phyloP scores from a whole-genome alignment of 345 rosid species.

The Gossypium arboreum region DNA sequence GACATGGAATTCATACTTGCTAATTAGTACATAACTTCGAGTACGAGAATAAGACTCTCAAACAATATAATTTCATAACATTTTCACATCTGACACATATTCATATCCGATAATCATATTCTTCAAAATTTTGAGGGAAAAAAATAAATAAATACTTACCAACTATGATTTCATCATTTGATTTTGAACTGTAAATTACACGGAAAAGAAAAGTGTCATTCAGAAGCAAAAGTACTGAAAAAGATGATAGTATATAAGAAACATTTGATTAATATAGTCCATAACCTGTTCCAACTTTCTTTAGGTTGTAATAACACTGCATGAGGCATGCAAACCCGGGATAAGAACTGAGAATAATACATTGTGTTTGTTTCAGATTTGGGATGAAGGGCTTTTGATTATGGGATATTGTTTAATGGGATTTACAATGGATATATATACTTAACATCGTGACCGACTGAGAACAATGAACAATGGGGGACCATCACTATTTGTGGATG shows the following conservation, averaged over 20 bases:
- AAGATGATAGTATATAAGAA: not conserved
- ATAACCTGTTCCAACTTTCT: slow-evolving; percentile 16
- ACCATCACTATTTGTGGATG: not conserved
- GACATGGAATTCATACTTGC: not conserved
- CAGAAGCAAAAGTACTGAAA: not conserved
- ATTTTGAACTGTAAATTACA: slow-evolving; percentile 16
- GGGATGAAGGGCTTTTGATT: not conserved
- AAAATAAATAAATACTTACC: slow-evolving; percentile 21
- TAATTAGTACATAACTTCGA: not conserved
- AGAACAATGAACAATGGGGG: not conserved
- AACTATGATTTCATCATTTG: slow-evolving; percentile 4
- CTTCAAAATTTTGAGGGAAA: not conserved
- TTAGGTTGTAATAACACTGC: slow-evolving; percentile 12
- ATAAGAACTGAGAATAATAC: slow-evolving; percentile 10
- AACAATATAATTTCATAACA: too few relatives aligned
- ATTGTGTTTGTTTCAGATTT: not conserved
- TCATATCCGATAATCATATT: not conserved
- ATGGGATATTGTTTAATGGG: not conserved
- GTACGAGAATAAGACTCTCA: too few relatives aligned
- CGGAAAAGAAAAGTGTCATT: not conserved
- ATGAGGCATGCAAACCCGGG: slow-evolving; percentile 18
- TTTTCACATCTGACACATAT: not conserved
- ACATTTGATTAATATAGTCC: not conserved
- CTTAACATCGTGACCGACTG: not conserved
- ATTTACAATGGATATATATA: not conserved